Evolutionary conservation across 495 filamentous ascomycete species (phyloP), one percentile per base, ranked within the genome.

Genomic region (Penicillium ucsense): DNA sequence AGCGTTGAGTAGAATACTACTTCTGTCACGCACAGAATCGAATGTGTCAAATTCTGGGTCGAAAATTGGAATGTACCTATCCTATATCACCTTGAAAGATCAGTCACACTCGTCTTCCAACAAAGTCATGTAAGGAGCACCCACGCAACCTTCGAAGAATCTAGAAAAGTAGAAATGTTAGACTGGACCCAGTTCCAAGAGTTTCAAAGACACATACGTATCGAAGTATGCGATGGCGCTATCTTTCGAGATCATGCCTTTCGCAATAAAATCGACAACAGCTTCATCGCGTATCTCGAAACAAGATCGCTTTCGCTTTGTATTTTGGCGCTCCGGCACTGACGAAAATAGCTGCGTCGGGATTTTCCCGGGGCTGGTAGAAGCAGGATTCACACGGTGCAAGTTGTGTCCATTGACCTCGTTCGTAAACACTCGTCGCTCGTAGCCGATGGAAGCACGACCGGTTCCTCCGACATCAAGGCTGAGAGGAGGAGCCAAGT

Each of bases 41-140:
- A 73, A 73, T 0, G 61, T 73, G 45, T 75, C 70, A 36, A 63
- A 54, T 31, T 51, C 48, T 8, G 66, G 64, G 42, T 75, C 68
- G 41, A 75, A 73, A 0, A 73, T 60, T 3, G 71, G 71, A 12
- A 73, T 70, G 45, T 68, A 75, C 49, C 68, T 65, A 53, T 75
- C 67, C 61, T 64, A 41, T 38, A 29, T 27, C 31, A 10, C 27
- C 20, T 6, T 52, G 35, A 29, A 47, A 30, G 7, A 32, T 5
- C 20, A 31, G 27, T 11, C 2, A 6, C 8, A 8, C 5, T 9
- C 35, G 12, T 37, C 12, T 37, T 37, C 0, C 39, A 9, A 29
- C 6, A 11, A 12, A 20, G 7, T 8, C 30, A 8, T 8, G 3
- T 28, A 30, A 20, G 20, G 20, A 20, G 3, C 32, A 55, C 63